Evolutionary conservation across 208 protist species (phyloP).

Genomic region (Crithidia fasciculata): DNA sequence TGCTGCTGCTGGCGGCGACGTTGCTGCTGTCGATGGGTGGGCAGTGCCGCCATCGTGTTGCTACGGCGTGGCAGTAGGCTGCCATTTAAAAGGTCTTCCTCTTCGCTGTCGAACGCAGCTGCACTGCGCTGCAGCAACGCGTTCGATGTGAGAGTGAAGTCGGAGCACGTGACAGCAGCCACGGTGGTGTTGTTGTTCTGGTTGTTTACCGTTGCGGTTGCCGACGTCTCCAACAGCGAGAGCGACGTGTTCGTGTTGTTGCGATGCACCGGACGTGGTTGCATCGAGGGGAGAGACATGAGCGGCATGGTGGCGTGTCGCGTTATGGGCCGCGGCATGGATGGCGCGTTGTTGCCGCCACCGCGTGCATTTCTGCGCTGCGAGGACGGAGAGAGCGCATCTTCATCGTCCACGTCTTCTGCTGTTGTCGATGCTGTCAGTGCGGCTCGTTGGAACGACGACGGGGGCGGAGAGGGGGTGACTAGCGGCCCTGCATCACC

Average conservation of each 20-base stretch:
- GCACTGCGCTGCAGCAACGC: constrained; percentile 5
- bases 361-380: no score
- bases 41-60: constrained; percentile 8
- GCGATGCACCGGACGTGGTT: neutral
- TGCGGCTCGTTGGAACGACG: no score
- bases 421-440: no score
- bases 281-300: neutral
- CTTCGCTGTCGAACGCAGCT: neutral
- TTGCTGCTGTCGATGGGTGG: constrained; percentile 6
- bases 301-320: neutral
- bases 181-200: no score
- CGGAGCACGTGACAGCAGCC: neutral
- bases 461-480: no score
- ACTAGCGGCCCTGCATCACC: no score
- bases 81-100: neutral
- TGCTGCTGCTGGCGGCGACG: neutral
- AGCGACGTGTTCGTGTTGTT: neutral
- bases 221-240: neutral
- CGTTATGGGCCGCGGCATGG: neutral
- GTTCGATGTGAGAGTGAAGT: constrained; percentile 8
- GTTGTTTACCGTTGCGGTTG: neutral
- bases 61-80: constrained; percentile 2
- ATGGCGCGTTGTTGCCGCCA: neutral
- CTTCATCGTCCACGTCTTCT: no score
- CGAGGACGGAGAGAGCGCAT: neutral